phyloP scores from a whole-genome alignment of 805 yeast species.

The Hanseniaspora nectarophila region DNA sequence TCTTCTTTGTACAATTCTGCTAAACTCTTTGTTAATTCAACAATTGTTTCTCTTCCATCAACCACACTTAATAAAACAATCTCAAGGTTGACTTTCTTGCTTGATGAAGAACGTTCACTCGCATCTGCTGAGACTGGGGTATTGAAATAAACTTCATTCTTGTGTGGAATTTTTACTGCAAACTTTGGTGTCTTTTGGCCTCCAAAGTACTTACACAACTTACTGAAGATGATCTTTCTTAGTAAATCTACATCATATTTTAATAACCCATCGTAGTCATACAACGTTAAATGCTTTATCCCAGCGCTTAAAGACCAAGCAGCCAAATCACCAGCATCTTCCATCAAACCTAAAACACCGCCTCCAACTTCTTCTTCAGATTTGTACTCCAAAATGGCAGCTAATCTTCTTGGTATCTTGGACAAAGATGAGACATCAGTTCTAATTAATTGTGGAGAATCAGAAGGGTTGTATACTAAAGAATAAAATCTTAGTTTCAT shows the following conservation, averaged over 20 bases:
- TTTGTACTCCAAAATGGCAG: conserved; percentile 62
- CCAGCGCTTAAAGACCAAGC: conserved; percentile 93
- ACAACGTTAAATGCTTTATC: conserved; percentile 54
- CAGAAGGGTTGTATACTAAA: conserved; percentile 54
- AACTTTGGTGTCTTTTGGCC: conserved; percentile 52
- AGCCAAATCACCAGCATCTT: conserved; percentile 61
- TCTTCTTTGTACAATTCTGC: conserved; percentile 56
- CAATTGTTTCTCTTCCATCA: conserved; percentile 85
- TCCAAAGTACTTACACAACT: conserved; percentile 64
- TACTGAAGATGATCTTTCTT: conserved; percentile 43
- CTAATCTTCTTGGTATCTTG: conserved; percentile 68
- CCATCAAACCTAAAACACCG: conserved; percentile 70
- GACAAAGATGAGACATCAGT: conserved; percentile 61
- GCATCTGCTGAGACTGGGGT: neutral
- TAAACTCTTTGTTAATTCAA: conserved; percentile 76
- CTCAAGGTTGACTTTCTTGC: conserved; percentile 40
- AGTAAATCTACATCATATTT: conserved; percentile 45
- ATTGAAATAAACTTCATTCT: conserved; percentile 36
- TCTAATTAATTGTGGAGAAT: conserved; percentile 74
- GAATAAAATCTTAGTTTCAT: conserved; percentile 46
- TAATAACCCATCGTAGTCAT: conserved; percentile 66
- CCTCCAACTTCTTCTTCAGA: conserved; percentile 79
- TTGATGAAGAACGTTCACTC: conserved; percentile 20
- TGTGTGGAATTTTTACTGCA: conserved; percentile 55
- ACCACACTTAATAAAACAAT: conserved; percentile 55